Evolutionary conservation across 1,284 basidiomycete species (phyloP).

Genomic region (Cryptococcus sp.): DNA sequence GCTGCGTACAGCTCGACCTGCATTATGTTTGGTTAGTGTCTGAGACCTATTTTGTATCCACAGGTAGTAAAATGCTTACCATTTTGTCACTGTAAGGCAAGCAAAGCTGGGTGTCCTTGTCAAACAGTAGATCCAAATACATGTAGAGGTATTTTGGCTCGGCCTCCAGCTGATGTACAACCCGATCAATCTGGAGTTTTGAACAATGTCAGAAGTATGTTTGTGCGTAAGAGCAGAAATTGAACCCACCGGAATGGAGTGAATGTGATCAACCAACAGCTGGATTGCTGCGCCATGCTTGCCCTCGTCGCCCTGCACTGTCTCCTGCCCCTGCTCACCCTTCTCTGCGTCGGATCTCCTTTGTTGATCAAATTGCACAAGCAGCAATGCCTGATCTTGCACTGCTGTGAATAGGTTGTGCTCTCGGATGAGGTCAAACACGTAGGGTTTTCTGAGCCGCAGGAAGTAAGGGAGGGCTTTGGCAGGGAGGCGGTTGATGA

Average conservation of each 20-base stretch:
- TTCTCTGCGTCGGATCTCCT: background rate
- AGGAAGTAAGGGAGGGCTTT: slow-evolving; percentile 90
- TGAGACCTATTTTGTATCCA: too few species aligned
- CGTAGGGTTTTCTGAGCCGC: slow-evolving; percentile 76
- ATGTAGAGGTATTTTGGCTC: slow-evolving; percentile 82
- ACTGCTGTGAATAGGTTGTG: slow-evolving; percentile 94
- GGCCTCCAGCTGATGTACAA: slow-evolving; percentile 78
- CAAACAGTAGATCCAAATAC: slow-evolving; percentile 87
- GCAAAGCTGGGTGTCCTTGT: slow-evolving; percentile 77
- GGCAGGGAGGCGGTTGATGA: slow-evolving; percentile 82
- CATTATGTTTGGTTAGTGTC: background rate
- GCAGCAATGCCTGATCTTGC: slow-evolving; percentile 82
- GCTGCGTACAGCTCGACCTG: slow-evolving; percentile 89
- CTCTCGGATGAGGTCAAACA: slow-evolving; percentile 92
- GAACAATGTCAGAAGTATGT: background rate
- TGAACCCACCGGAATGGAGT: slow-evolving; percentile 81
- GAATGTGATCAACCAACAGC: slow-evolving; percentile 87
- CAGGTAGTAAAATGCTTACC: slow-evolving; percentile 50
- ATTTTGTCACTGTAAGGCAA: slow-evolving; percentile 80
- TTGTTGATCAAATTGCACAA: slow-evolving; percentile 86
- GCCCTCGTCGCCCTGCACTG: slow-evolving; percentile 18
- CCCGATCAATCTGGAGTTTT: slow-evolving; percentile 66
- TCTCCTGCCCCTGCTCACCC: background rate
- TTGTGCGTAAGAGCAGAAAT: background rate
- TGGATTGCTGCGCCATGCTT: slow-evolving; percentile 67